Base-by-base conservation (phyloP, 352 stramenopile genomes). In the Pythium monospermum region DNA sequence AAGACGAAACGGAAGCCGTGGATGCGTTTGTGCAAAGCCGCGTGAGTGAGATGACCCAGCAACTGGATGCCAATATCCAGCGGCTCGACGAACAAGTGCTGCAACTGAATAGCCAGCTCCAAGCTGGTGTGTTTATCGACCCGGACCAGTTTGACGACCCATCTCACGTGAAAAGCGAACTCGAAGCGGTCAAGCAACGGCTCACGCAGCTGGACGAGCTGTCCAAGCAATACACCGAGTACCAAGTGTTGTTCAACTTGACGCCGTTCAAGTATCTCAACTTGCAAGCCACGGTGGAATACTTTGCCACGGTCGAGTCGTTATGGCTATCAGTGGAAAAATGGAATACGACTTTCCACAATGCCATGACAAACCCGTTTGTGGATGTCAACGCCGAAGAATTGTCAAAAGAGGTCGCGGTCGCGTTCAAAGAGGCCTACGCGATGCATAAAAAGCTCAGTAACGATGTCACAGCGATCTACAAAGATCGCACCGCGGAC, bases 11-110 rank as follows among this genome's bases (percentile, higher is more conserved):
- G 1, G 80, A 95, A 15, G 76, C 79, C 7, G 87, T 95, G 7
- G 71, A 94, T 16, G 52, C 62, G 1, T 96, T 96, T 31, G 85
- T 97, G 23, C 71, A 95, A 23, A 74, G 76, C 49, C 79, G 82
- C 11, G 37, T 98, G 26, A 66, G 71, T 13, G 91, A 97, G 18
- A 98, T 98, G 92, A 92, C 83, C 0, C 76, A 91, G 49, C 77
- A 94, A 30, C 68, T 98, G 8, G 94, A 98, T 38, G 77, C 69
- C 4, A 97, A 97, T 50, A 98, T 98, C 37, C 78, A 93, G 23
- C 78, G 91, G 1, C 67, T 98, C 0, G 87, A 97, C 38, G 87
- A 97, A 47, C 83, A 97, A 64, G 75, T 97, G 1, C 56, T 94
- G 7, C 83, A 96, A 56, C 41, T 95, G 5, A 78, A 88, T 43